Percentiles rank a stretch among this genome's conserved stretches.
These are phyloP conservation scores for Diplocarpon mali DNA, from an alignment of 2,329 filamentous ascomycete species.

Conservation along the genomic window DNA sequence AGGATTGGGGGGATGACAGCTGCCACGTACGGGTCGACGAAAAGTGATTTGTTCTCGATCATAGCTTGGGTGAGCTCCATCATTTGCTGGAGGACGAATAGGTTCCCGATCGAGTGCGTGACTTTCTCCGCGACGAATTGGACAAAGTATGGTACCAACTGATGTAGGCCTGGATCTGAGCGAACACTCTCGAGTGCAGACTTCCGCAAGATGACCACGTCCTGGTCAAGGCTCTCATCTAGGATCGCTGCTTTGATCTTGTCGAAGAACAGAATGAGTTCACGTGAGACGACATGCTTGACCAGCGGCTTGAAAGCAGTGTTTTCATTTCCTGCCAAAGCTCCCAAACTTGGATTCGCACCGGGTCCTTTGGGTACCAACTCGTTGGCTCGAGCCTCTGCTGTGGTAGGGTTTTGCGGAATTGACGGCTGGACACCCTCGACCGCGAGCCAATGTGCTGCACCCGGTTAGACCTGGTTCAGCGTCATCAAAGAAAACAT, in stretches of 20 bases:
- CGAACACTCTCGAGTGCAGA: constrained; percentile 78
- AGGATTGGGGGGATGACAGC: constrained; percentile 74
- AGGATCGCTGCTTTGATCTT: constrained; percentile 84
- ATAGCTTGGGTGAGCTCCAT: constrained; percentile 82
- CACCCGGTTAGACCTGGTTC: constrained; percentile 7
- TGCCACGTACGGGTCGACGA: constrained; percentile 51
- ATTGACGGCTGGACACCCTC: constrained; percentile 96
- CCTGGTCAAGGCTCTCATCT: constrained; percentile 77
- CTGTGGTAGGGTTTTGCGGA: constrained; percentile 85
- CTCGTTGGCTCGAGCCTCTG: constrained; percentile 74
- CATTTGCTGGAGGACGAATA: constrained; percentile 82
- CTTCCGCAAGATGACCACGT: constrained; percentile 58
- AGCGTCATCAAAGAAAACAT: constrained; percentile 21
- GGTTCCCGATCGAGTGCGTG: constrained; percentile 82
- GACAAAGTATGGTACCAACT: constrained; percentile 91
- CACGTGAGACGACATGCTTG: constrained; percentile 92
- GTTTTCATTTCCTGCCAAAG: constrained; percentile 73
- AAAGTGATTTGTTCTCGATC: constrained; percentile 72
- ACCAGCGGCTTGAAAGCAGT: constrained; percentile 79
- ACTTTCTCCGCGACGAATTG: constrained; percentile 95
- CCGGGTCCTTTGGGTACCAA: constrained; percentile 82
- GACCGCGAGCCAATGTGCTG: constrained; percentile 93
- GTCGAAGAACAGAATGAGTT: constrained; percentile 93
- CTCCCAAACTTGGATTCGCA: constrained; percentile 74
- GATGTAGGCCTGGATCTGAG: constrained; percentile 86